Evolutionary conservation across 2,329 filamentous ascomycete species (phyloP).

Genomic region (Plectosphaerella plurivora): DNA sequence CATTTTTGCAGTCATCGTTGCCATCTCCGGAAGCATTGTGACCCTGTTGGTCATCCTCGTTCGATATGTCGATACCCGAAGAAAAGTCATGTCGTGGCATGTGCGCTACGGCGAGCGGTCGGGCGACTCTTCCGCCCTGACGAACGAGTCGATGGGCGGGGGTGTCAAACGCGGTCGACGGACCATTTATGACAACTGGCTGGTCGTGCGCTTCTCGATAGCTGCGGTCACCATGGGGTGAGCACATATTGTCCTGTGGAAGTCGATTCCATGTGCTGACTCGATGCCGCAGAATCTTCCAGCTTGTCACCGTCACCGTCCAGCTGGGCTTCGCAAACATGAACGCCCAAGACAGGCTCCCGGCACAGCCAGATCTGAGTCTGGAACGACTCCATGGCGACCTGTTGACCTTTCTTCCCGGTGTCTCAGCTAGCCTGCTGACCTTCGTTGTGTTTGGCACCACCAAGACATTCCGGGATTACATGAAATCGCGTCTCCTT

Average conservation of each 20-base stretch:
- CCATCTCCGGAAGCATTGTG: background rate
- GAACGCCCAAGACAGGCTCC: slow-evolving; percentile 22
- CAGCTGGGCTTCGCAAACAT: slow-evolving; percentile 24
- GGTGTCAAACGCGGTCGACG: background rate
- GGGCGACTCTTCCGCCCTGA: slow-evolving; percentile 7
- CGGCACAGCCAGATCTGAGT: slow-evolving; percentile 26
- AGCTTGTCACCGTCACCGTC: slow-evolving; percentile 31
- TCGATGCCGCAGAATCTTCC: slow-evolving; percentile 22
- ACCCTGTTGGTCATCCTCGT: background rate
- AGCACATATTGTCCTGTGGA: slow-evolving; percentile 1
- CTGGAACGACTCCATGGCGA: slow-evolving; percentile 11
- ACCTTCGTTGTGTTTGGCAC: slow-evolving; percentile 19
- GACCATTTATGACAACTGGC: slow-evolving; percentile 39
- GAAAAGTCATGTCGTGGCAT: slow-evolving; percentile 24
- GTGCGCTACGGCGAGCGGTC: slow-evolving; percentile 23
- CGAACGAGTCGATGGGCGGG: slow-evolving; percentile 4
- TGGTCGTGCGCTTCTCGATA: slow-evolving; percentile 38
- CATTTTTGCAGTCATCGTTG: background rate
- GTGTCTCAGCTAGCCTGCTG: slow-evolving; percentile 16
- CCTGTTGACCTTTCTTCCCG: slow-evolving; percentile 18
- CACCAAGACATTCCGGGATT: slow-evolving; percentile 16
- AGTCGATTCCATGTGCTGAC: background rate
- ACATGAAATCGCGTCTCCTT: slow-evolving; percentile 12
- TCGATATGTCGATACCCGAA: slow-evolving; percentile 16
- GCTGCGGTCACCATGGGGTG: slow-evolving; percentile 34